Percentiles rank a stretch among this genome's conserved stretches.
phyloP scores from a whole-genome alignment of 352 stramenopile species.

The Nannochloropsis limnetica region DNA sequence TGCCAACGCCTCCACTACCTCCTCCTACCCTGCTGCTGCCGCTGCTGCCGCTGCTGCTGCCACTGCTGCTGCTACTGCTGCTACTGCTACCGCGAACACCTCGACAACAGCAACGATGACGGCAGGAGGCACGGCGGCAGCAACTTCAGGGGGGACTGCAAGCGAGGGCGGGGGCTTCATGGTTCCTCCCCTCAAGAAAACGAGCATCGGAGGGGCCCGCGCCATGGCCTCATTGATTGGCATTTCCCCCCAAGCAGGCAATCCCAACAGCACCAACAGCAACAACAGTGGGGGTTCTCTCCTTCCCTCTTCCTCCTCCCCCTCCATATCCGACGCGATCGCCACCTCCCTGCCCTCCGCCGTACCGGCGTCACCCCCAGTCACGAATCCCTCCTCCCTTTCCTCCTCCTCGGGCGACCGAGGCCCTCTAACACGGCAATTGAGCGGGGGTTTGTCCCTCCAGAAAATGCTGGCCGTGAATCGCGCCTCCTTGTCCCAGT shows the following conservation, averaged over 20 bases:
- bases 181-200: not conserved
- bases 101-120: not conserved
- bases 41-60: not conserved
- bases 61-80: not conserved
- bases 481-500: not conserved
- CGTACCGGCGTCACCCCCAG: not conserved
- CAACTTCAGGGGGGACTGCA: not conserved
- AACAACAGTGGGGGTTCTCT: not conserved
- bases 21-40: not conserved
- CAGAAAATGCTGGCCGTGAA: not conserved
- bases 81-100: not conserved
- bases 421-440: not conserved
- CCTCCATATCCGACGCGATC: not conserved
- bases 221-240: not conserved
- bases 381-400: not conserved
- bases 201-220: not conserved
- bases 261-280: not conserved
- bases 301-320: not conserved
- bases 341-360: not conserved
- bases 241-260: not conserved
- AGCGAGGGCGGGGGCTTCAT: not conserved
- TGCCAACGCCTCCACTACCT: not conserved
- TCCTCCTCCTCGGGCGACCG: not conserved
- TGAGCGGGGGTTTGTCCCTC: not conserved
- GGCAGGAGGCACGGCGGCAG: not conserved